Conservation (phyloP, 345 rosid genomes). For the Pistacia atlantica region DNA sequence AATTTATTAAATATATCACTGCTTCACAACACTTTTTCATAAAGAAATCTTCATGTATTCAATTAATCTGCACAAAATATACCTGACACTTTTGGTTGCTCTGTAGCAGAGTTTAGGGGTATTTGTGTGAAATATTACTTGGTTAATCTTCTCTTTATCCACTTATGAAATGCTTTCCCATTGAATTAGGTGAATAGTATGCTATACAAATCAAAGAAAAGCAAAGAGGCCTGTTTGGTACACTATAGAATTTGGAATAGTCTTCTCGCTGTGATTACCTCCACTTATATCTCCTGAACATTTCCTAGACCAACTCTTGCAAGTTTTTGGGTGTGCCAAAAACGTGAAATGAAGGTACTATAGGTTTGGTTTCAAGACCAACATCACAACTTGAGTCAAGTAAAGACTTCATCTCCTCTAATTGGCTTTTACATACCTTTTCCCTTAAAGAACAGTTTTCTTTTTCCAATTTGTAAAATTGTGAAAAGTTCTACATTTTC, state of each 20-base stretch:
- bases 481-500: not conserved
- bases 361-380: not conserved
- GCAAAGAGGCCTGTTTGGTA: not conserved
- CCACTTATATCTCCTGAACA: not conserved
- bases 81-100: not conserved
- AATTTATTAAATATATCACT: no score
- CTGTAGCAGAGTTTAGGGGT: not conserved
- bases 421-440: not conserved
- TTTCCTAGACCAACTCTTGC: not conserved
- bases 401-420: not conserved
- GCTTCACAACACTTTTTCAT: no score
- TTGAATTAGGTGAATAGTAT: not conserved
- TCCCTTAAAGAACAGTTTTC: no score
- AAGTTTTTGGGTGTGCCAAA: not conserved
- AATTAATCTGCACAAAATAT: not conserved
- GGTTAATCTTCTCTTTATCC: not conserved
- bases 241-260: not conserved
- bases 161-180: not conserved
- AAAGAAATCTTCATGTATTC: not conserved
- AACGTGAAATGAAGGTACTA: not conserved
- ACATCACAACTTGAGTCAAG: not conserved
- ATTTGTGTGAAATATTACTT: not conserved
- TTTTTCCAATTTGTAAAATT: no score
- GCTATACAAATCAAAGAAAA: no score
- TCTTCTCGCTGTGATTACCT: not conserved